A percentile compares a stretch with the other conserved stretches of the same genome.
Conservation (phyloP, 2,329 filamentous ascomycete genomes). For the Colletotrichum theobromicola region DNA sequence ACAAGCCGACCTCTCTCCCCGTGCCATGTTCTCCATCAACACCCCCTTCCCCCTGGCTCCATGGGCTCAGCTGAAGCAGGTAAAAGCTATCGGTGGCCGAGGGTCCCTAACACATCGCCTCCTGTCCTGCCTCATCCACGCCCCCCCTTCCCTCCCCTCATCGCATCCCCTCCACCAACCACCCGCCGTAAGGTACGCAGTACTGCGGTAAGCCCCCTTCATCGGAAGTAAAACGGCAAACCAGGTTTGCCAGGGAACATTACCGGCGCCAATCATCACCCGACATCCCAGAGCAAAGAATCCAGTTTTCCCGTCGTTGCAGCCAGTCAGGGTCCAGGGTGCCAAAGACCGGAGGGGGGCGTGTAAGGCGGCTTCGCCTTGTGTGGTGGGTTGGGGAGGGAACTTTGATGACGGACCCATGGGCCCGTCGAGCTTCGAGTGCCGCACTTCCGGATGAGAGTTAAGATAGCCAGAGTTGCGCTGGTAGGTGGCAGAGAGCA, state of each 20-base stretch:
- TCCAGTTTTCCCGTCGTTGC: not conserved
- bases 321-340: not conserved
- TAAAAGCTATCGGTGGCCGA: conserved; percentile 1
- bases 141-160: not conserved
- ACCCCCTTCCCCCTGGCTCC: not conserved
- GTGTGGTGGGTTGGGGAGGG: not conserved
- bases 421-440: conserved; percentile 3
- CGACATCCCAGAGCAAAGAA: not conserved
- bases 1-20: not conserved
- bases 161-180: not conserved
- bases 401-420: conserved; percentile 7
- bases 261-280: conserved; percentile 3
- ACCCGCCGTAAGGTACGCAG: not conserved
- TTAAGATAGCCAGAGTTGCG: not conserved
- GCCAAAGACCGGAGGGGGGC: not conserved
- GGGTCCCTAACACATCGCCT: not conserved
- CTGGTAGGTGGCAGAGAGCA: not conserved
- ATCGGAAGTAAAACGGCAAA: conserved; percentile 12
- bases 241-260: not conserved
- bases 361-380: not conserved
- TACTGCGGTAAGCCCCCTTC: not conserved
- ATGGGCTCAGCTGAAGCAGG: not conserved
- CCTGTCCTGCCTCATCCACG: not conserved
- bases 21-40: not conserved
- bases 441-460: conserved; percentile 14